Conservation (phyloP, 2,329 filamentous ascomycete genomes). For the Aspergillus novoparasiticus region DNA sequence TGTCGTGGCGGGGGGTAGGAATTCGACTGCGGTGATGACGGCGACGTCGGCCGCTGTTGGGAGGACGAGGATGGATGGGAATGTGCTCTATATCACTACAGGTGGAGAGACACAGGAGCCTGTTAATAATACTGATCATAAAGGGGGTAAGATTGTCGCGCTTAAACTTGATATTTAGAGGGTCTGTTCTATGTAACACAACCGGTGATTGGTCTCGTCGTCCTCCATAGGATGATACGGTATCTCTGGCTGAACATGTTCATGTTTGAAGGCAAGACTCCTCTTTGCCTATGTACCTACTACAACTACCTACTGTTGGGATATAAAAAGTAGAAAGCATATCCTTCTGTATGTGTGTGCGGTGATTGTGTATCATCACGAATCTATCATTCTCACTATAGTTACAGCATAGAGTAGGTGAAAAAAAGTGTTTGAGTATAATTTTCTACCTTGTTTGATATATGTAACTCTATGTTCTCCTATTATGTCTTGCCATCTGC, state of each 20-base stretch:
- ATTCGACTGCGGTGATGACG: background rate
- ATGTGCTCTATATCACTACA: background rate
- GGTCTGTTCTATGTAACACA: background rate
- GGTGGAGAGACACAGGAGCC: background rate
- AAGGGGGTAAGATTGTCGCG: background rate
- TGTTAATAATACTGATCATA: background rate
- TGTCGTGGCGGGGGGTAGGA: background rate
- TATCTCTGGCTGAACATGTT: background rate
- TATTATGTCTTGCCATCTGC: fast-evolving
- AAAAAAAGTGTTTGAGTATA: no score
- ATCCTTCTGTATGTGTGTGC: no score
- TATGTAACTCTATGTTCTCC: no score
- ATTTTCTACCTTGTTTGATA: no score
- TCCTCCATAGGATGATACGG: background rate
- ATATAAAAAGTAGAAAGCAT: no score
- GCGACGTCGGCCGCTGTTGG: background rate
- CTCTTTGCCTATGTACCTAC: no score
- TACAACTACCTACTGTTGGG: no score
- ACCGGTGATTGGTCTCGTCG: background rate
- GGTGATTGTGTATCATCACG: no score
- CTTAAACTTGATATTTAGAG: background rate
- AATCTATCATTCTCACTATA: no score
- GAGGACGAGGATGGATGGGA: background rate
- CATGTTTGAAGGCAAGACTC: background rate
- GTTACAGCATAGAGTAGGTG: no score